A percentile compares a stretch with the other conserved stretches of the same genome.
These are phyloP conservation scores for Withania somnifera DNA, from an alignment of 305 asterid genomes.

Conservation along the genomic window DNA sequence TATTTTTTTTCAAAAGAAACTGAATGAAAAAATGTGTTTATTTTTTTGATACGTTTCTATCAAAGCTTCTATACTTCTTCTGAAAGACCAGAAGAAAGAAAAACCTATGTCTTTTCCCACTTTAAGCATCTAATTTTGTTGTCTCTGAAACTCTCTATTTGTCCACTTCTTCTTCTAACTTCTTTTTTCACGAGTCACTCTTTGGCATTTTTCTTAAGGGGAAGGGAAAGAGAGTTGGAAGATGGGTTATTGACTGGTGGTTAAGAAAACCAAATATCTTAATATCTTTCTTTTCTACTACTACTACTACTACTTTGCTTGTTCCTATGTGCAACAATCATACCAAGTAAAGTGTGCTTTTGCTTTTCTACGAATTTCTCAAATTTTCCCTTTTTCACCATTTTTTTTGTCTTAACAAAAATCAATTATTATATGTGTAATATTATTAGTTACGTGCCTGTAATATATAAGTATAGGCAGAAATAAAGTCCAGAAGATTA, in stretches of 20 bases:
- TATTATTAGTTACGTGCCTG: background rate
- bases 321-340: constrained; percentile 1
- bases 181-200: background rate
- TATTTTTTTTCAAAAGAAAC: no score
- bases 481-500: no score
- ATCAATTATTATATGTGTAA: no score
- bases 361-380: constrained; percentile 16
- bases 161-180: constrained; percentile 7
- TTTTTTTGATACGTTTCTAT: constrained; percentile 38
- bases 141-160: constrained; percentile 24
- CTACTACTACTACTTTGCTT: constrained; percentile 12
- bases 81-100: constrained; percentile 24
- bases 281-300: background rate
- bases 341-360: background rate
- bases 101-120: constrained; percentile 53
- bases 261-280: background rate
- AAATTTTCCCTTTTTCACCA: background rate
- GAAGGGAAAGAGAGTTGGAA: background rate
- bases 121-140: constrained; percentile 37
- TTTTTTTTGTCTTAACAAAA: background rate
- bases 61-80: constrained; percentile 68
- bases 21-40: constrained; percentile 19
- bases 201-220: background rate
- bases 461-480: background rate
- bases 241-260: constrained; percentile 32